A percentile compares a stretch with the other conserved stretches of the same genome.
phyloP scores from a whole-genome alignment of 2,329 filamentous ascomycete genomes.

The Diaporthe amygdali region DNA sequence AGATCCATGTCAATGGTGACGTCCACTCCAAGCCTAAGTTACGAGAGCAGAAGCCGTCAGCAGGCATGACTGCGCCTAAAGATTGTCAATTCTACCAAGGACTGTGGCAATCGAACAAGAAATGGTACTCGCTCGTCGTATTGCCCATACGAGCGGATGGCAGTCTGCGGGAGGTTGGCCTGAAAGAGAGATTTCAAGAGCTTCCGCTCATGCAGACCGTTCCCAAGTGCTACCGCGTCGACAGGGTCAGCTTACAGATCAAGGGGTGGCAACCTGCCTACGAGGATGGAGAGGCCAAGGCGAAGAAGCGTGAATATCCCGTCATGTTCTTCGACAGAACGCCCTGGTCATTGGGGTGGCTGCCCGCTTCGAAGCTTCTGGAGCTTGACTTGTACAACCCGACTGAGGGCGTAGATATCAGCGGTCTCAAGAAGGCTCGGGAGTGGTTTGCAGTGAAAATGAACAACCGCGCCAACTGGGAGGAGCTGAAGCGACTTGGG shows the following conservation, averaged over 20 bases:
- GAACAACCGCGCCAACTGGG: slow-evolving; percentile 24
- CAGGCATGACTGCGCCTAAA: slow-evolving; percentile 33
- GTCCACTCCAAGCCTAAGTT: background rate
- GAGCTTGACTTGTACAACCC: slow-evolving; percentile 22
- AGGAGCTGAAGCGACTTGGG: slow-evolving; percentile 18
- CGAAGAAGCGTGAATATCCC: slow-evolving; percentile 42
- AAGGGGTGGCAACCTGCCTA: slow-evolving; percentile 42
- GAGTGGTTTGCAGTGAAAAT: slow-evolving; percentile 24
- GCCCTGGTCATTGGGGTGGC: slow-evolving; percentile 22
- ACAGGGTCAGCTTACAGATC: slow-evolving; percentile 34
- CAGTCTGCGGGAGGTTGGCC: slow-evolving; percentile 19
- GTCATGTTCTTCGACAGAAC: slow-evolving; percentile 43
- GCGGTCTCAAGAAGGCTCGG: slow-evolving; percentile 16
- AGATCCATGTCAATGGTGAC: slow-evolving; percentile 13
- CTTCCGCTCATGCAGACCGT: slow-evolving; percentile 37
- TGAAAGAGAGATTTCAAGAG: slow-evolving; percentile 30
- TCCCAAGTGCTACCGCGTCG: slow-evolving; percentile 41
- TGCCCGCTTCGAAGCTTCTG: slow-evolving; percentile 17
- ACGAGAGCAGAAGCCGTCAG: background rate
- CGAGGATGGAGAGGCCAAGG: slow-evolving; percentile 39
- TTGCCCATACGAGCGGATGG: slow-evolving; percentile 35
- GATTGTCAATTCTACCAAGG: slow-evolving; percentile 40
- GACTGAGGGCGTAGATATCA: slow-evolving; percentile 9
- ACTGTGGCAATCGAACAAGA: slow-evolving; percentile 33
- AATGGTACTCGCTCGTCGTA: slow-evolving; percentile 41